Evolutionary conservation across 2,329 filamentous ascomycete genomes (phyloP), one percentile per base, ranked within the genome.

Genomic region (Zymoseptoria pseudotritici): DNA sequence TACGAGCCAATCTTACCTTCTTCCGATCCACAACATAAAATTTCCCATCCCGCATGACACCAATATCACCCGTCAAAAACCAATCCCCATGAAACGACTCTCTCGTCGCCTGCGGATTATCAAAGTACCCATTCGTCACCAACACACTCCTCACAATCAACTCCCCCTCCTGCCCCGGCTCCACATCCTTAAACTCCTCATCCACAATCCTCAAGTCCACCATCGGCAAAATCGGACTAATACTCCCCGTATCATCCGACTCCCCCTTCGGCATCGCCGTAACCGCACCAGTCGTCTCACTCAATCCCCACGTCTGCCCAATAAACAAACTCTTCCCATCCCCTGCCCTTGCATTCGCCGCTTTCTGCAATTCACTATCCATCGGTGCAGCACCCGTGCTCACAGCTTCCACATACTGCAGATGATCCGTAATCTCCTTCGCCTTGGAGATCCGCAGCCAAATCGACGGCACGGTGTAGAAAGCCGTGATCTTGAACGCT

Each of bases 31-130:
- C 95, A 71, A 96, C 92, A 77, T 86, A 96, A 68, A 95, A 90
- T 69, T 94, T 89, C n/a, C 88, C 89, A 58, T 88, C 80, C 53
- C 82, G 94, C 89, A 68, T 87, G 82, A 66, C 88, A 1, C 89
- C 89, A 29, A 96, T 85, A 69, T 96, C 92, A 1, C 91, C 91
- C 0, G 91, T 96, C 73, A 87, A 91, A 80, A 96, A 96, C 79
- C 86, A 96, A 0, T 90, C 90, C 63, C 94, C 90, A 0, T 8
- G 87, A 63, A 94, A 86, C 0, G 88, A 85, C 51, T 89, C 85
- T 2, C 78, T 79, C 2, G 89, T 90, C 4, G 86, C 83, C 63
- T 88, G 83, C 0, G 83, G 81, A 58, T 88, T 88, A 68, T 91
- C 89, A 66, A 88, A 80, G 69, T 95, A 95, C 0, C 90, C 90